phyloP scores from a whole-genome alignment of 2,329 filamentous ascomycete genomes.

The Clonostachys solani region DNA sequence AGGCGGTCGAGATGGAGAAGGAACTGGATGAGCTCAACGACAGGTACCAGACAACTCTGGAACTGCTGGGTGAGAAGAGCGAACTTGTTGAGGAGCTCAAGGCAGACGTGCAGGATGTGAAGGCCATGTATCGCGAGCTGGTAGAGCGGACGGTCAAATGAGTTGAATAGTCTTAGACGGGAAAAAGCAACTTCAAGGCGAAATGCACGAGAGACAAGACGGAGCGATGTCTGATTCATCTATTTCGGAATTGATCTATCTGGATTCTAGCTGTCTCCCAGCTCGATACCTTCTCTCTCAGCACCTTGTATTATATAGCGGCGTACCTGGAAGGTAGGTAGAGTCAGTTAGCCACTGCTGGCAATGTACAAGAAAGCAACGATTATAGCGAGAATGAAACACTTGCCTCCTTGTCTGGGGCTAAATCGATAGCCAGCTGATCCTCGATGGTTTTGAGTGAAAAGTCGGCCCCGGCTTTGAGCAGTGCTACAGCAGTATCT shows the following conservation, averaged over 20 bases:
- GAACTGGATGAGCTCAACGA: conserved; percentile 66
- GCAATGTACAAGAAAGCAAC: conserved; percentile 1
- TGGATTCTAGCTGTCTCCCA: conserved; percentile 17
- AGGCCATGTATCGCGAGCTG: conserved; percentile 92
- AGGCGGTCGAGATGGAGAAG: conserved; percentile 60
- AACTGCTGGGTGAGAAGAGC: conserved; percentile 96
- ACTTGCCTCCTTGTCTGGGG: conserved; percentile 77
- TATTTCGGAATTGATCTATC: neutral
- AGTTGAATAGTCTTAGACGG: conserved; percentile 6
- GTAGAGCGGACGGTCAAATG: conserved; percentile 78
- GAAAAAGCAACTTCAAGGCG: neutral
- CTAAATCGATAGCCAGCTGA: conserved; percentile 70
- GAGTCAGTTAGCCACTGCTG: conserved; percentile 1
- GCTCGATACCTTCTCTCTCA: conserved; percentile 77
- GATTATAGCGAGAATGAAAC: conserved; percentile 6
- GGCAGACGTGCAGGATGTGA: conserved; percentile 87
- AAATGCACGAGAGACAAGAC: neutral
- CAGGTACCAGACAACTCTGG: conserved; percentile 85
- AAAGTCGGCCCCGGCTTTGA: conserved; percentile 81
- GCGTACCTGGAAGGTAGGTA: conserved; percentile 48
- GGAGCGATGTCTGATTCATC: neutral
- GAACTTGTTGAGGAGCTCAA: conserved; percentile 88
- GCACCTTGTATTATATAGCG: conserved; percentile 74
- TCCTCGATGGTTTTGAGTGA: conserved; percentile 74
- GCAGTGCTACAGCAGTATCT: conserved; percentile 75